Conservation (phyloP, 192 early-diverging fungal species). For the Funneliformis mosseae region DNA sequence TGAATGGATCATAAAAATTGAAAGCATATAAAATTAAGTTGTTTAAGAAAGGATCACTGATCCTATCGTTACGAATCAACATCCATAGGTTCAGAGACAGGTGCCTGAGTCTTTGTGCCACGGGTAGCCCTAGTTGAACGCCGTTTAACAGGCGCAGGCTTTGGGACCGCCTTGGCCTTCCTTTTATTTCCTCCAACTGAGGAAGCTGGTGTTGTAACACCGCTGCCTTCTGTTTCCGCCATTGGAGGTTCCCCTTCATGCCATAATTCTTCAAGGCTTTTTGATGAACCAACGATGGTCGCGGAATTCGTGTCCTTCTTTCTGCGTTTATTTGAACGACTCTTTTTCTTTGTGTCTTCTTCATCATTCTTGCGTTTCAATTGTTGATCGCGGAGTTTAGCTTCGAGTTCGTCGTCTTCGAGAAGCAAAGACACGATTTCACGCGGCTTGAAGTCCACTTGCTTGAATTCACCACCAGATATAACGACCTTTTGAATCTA, state of each 20-base stretch:
- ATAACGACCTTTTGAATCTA: constrained; percentile 90
- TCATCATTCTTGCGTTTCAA: constrained; percentile 59
- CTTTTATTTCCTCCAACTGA: constrained; percentile 14
- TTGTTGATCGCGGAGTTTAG: constrained; percentile 56
- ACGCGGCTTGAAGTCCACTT: constrained; percentile 85
- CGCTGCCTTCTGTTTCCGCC: constrained; percentile 19
- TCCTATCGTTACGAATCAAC: background rate
- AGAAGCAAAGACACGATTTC: constrained; percentile 86
- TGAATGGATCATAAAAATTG: too few relatives aligned
- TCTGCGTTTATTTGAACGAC: constrained; percentile 8
- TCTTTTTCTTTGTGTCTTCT: constrained; percentile 45
- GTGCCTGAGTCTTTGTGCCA: background rate
- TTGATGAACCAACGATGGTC: background rate
- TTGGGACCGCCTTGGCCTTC: background rate
- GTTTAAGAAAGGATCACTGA: background rate
- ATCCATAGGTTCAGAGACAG: background rate
- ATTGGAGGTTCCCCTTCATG: constrained; percentile 12
- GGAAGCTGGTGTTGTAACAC: constrained; percentile 10
- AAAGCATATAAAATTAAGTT: too few relatives aligned
- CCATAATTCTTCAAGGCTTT: constrained; percentile 9
- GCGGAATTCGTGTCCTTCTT: constrained; percentile 35
- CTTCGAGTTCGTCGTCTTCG: constrained; percentile 71
- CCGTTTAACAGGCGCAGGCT: background rate
- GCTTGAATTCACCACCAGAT: constrained; percentile 84
- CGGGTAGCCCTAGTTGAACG: background rate